Base-by-base conservation (phyloP, 2,329 filamentous ascomycete genomes). In the Eutypa lata region DNA sequence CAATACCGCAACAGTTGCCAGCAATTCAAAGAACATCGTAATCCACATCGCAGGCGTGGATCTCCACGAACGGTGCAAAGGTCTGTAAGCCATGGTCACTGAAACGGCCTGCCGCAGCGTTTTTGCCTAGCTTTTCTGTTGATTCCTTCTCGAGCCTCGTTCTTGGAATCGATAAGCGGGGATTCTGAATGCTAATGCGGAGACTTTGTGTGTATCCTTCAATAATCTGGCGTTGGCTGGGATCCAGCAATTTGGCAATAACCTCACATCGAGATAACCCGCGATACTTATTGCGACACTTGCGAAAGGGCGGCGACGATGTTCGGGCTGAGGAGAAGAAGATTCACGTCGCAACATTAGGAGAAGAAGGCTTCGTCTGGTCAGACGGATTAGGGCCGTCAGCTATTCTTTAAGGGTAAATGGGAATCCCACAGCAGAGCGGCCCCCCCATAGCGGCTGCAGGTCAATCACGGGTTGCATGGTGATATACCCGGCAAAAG, bases 11-110 rank as follows among this genome's bases (percentile, higher is more conserved):
- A 93, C 76, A 22, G 86, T 82, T 57, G 85, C 79, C 37, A 74
- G 71, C 49, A 92, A 78, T 72, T 93, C 89, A 49, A 84, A 65
- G 48, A 82, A 64, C 74, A 92, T 82, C 58, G 89, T 74, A 65
- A 70, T 82, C 78, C 73, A 86, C 76, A 79, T 84, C 65, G 68
- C 82, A 70, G 68, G 78, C 69, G 69, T 80, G 72, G 72, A 78
- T 71, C 69, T 82, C 81, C 81, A 84, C 69, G 75, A 73, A 59
- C 81, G 81, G 56, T 78, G 81, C 28, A 90, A 68, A 60, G 87
- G 76, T 70, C 71, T 74, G 66, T 84, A 84, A 46, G 61, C 65
- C 73, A 76, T 76, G 45, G 49, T 63, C 33, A 47, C 13, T 60
- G 57, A 54, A 51, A 53, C 48, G 44, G 33, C n/a, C 51, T 45